Evolutionary conservation across 1,284 basidiomycete genomes (phyloP), one percentile per base, ranked within the genome.

Genomic region (Fomitopsis pinicola): DNA sequence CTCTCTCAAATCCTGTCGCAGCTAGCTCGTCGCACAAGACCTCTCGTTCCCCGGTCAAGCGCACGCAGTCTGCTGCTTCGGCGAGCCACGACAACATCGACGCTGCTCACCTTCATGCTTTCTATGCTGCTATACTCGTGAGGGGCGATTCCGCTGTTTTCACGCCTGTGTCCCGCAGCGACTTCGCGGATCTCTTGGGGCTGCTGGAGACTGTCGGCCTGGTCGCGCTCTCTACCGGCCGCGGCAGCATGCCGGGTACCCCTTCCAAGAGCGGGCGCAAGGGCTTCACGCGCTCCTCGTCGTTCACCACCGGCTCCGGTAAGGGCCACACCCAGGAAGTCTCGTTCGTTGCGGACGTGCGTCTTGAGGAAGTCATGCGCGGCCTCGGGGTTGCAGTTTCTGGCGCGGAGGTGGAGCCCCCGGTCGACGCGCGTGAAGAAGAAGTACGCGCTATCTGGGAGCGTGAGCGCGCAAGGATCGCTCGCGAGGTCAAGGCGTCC

Each of bases 161-260:
- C 66, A 74, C 79, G 0, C 78, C 88, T 3, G 88, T 88, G 4
- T 89, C 87, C 9, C 81, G 89, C 7, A 88, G 83, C 70, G 91
- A 93, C 66, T 92, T 92, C 66, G 77, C 79, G 0, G 91, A 93
- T 64, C 76, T 93, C 1, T 69, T 89, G 0, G 82, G 83, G 26
- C 75, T 93, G 59, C 76, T 93, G 40, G 91, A 93, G 72, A 89
- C 87, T 6, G 79, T 82, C 3, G 91, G 91, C 3, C 76, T 92
- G 0, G 75, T 90, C 6, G 76, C 78, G 1, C 75, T 83, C 1
- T 74, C 77, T 0, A 63, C 72, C 3, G 52, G 59, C 14, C 67
- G 71, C 26, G 55, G 65, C 22, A 64, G 73, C 28, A 61, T 74
- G 26, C 66, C 70, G 0, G 59, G 67, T 4, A 75, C 81, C 17